A percentile compares a stretch with the other conserved stretches of the same genome.
Conservation (phyloP, 176 grass and related monocot genomes). For the Themeda triandra region DNA sequence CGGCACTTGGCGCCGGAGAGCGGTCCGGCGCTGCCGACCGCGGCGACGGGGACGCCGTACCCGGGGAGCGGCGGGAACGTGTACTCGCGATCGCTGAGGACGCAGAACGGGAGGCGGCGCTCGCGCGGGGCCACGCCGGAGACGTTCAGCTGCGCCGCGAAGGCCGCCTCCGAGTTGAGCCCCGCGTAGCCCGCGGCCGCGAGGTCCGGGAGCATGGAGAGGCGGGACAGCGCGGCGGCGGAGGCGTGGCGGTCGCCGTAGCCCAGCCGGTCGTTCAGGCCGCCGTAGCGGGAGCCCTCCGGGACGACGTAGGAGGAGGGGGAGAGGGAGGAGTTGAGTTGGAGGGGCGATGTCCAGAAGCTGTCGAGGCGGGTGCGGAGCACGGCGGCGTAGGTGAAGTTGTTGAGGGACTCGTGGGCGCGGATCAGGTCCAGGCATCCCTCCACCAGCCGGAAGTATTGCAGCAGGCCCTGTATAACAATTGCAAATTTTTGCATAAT, state of each 20-base stretch:
- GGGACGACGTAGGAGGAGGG: conserved; percentile 56
- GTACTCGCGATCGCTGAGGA: conserved; percentile 67
- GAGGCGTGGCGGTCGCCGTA: conserved; percentile 38
- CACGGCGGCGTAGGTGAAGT: conserved; percentile 65
- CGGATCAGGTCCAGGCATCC: conserved; percentile 72
- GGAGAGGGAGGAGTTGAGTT: neutral
- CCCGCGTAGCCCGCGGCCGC: conserved; percentile 29
- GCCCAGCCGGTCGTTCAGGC: conserved; percentile 83
- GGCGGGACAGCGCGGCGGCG: conserved; percentile 43
- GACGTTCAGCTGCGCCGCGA: conserved; percentile 54
- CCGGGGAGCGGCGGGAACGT: conserved; percentile 25
- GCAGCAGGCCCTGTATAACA: conserved; percentile 56
- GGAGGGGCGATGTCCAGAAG: conserved; percentile 55
- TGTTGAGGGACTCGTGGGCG: conserved; percentile 41
- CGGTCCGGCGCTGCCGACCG: conserved; percentile 56
- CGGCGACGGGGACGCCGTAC: conserved; percentile 67
- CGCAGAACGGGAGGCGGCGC: conserved; percentile 58
- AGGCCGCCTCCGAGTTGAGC: conserved; percentile 74
- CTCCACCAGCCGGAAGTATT: conserved; percentile 79
- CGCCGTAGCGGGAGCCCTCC: conserved; percentile 59
- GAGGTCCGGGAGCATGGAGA: conserved; percentile 49
- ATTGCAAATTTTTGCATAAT: neutral
- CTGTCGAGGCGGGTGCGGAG: conserved; percentile 78
- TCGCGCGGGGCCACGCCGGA: neutral
- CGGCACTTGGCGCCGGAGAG: conserved; percentile 89